These are phyloP conservation scores for Limnomonas spitsbergensis DNA, from an alignment of 139 green algal genomes.

Conservation along the genomic window DNA sequence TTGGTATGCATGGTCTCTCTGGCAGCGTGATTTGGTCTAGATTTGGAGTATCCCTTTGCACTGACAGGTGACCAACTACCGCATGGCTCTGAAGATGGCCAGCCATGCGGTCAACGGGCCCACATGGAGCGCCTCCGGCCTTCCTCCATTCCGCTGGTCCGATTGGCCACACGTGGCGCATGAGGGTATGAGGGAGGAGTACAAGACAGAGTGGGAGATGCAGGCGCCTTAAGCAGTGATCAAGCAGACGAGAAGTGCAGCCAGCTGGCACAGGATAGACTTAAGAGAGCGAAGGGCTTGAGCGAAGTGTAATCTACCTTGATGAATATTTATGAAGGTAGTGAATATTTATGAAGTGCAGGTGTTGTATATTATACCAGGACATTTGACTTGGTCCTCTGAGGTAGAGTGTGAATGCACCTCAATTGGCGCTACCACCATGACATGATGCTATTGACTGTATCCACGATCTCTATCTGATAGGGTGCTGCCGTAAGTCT, in stretches of 20 bases:
- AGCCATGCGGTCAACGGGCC: slow-evolving; percentile 45
- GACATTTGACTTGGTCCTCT: too few species aligned
- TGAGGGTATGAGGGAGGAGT: slow-evolving; percentile 35
- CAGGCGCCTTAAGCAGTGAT: slow-evolving; percentile 44
- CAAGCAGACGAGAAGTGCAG: too few species aligned
- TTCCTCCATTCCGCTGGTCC: slow-evolving; percentile 45
- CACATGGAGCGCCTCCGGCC: slow-evolving; percentile 13
- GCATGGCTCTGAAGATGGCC: slow-evolving; percentile 40
- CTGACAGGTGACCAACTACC: slow-evolving; percentile 44
- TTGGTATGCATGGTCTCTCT: too few species aligned
- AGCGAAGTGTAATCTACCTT: not conserved
- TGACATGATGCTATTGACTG: too few species aligned
- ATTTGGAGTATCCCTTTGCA: too few species aligned
- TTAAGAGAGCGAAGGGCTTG: not conserved
- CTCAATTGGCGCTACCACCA: too few species aligned
- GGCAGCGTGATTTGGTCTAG: too few species aligned
- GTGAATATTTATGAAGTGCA: not conserved
- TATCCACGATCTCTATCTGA: too few species aligned
- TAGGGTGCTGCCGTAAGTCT: too few species aligned
- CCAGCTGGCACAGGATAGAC: not conserved
- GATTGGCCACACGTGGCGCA: slow-evolving; percentile 32
- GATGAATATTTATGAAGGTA: not conserved
- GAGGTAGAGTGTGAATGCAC: too few species aligned
- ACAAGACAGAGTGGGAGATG: slow-evolving; percentile 51
- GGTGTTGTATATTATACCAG: too few species aligned